Evolutionary conservation across 192 early-diverging fungal species (phyloP), one percentile per base, ranked within the genome.

Genomic region (Umbelopsis isabellina): DNA sequence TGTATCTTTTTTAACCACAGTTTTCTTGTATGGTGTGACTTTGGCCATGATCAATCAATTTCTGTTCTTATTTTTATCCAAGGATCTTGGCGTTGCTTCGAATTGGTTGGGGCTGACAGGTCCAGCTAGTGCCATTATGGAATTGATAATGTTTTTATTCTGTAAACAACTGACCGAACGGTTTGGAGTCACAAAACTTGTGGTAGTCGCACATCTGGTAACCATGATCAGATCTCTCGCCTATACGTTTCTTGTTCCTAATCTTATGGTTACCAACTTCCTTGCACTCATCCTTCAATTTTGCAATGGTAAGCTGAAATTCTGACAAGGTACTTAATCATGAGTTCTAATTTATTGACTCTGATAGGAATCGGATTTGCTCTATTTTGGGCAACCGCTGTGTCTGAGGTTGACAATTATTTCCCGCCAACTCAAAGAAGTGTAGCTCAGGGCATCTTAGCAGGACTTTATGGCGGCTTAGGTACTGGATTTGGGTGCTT

Each of bases 351-450:
- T 5, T 30, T 33, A 66, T n/a, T 18, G n/a, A 8, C 22, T 44
- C 9, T 11, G 45, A n/a, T 10, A 66, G 65, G 70, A 15, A 35
- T 71, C 15, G 70, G 70, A 8, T 71, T 71, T 47, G 70, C 53
- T 46, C 13, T 71, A 5, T 71, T 71, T 37, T 71, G 70, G 70
- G 70, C 70, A 49, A 71, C 70, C 1, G 70, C 70, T 30, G 70
- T 71, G 9, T 64, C 53, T 33, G 70, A 71, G 47, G 47, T 71
- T 9, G 70, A 71, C 44, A 58, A 58, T 33, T 71, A 64, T 23
- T 71, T 71, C 23, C 70, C 70, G 1, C 70, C 70, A 25, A 58
- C 35, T 47, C 70, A 71, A 37, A 45, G 70, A 37, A 45, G 53
- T 48, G 58, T 71, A 20, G 70, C 70, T 23, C 70, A 71, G 49